Base-by-base conservation (phyloP, 2,329 filamentous ascomycete species). In the Aspergillus oerlinghausenensis region DNA sequence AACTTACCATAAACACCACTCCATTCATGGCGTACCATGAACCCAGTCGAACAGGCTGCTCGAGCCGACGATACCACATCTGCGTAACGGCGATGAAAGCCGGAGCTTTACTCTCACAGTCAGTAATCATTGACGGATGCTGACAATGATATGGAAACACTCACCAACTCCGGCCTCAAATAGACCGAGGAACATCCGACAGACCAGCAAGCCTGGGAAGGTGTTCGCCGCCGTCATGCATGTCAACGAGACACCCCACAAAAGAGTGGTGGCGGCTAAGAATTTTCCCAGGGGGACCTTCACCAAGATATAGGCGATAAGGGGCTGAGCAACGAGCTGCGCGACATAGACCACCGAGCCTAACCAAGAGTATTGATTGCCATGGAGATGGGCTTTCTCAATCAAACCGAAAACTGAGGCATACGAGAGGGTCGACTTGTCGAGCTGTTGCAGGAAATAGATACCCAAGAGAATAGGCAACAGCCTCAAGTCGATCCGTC, bases 331-430 rank as follows among this genome's bases (percentile, higher is more conserved):
- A 2, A 81, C 75, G 28, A 84, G 72, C 64, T 84, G 81, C 0
- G 80, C 80, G 42, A 84, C 72, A 57, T 84, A 83, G 11, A 83
- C 79, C 28, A 82, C 77, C 3, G 77, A 75, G 1, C 78, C 78
- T 0, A 80, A 69, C 80, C 79, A 82, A 35, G 76, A 79, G 66
- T 79, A 82, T 58, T 87, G 77, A 50, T 83, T 75, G 17, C 83
- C 83, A 8, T 79, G 72, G 1, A 88, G 79, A 43, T 79, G 67
- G 0, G 84, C 80, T 65, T 86, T 82, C 52, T 84, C 74, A 32
- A 84, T 80, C 10, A 88, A 75, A 2, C 84, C 84, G 61, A 87
- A 87, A 10, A 87, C 81, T 0, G 84, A 85, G 2, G 83, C 83
- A 63, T 87, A 88, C 2, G 73, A 76, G 2, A 87, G 74, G 0